A percentile compares a stretch with the other conserved stretches of the same genome.
These are phyloP conservation scores for Epichloe amarillans DNA, from an alignment of 2,329 filamentous ascomycete species.

Conservation along the genomic window DNA sequence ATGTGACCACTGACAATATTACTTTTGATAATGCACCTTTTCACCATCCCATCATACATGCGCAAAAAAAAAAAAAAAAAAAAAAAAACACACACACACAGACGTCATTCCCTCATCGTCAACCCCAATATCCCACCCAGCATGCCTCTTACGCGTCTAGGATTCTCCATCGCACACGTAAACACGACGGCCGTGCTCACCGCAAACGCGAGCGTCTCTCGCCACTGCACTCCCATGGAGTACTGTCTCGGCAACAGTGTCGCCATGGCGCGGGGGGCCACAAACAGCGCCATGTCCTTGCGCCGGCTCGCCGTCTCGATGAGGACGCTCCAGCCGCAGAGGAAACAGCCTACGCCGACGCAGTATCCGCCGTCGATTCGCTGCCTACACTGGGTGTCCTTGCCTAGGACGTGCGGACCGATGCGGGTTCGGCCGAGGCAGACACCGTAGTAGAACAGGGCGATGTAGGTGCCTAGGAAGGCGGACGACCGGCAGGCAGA, in stretches of 20 bases:
- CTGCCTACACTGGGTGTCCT: constrained; percentile 31
- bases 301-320: constrained; percentile 52
- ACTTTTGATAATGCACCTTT: background rate
- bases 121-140: constrained; percentile 46
- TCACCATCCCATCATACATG: no score
- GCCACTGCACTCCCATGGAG: constrained; percentile 45
- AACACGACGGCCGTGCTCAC: constrained; percentile 57
- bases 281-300: constrained; percentile 68
- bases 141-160: constrained; percentile 50
- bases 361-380: constrained; percentile 51
- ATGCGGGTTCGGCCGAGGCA: constrained; percentile 63
- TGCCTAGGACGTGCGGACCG: constrained; percentile 55
- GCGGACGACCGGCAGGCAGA: constrained; percentile 59
- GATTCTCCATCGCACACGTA: constrained; percentile 50
- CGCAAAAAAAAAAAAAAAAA: background rate
- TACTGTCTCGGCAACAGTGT: constrained; percentile 64
- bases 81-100: background rate
- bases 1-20: no score
- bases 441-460: constrained; percentile 73
- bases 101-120: constrained; percentile 23
- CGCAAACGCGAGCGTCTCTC: constrained; percentile 53
- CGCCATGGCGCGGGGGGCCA: constrained; percentile 68
- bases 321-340: constrained; percentile 75
- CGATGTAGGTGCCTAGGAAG: constrained; percentile 66
- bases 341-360: constrained; percentile 54